Evolutionary conservation across 192 early-diverging fungal genomes (phyloP).

Genomic region (Podila verticillata): DNA sequence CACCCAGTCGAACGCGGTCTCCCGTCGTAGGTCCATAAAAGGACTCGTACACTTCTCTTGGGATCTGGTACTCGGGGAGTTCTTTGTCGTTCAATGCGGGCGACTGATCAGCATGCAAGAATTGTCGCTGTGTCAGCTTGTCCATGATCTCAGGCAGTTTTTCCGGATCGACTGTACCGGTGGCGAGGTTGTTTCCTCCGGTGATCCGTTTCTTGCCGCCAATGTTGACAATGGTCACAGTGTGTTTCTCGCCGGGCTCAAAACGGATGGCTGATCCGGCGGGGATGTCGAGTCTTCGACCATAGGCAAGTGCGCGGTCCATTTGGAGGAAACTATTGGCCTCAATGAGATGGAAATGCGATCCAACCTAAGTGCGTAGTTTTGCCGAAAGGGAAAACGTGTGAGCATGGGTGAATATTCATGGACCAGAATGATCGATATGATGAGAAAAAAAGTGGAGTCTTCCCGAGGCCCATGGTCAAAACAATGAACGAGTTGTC

Average conservation of each 20-base stretch:
- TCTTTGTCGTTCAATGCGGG: constrained; percentile 56
- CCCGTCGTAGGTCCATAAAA: constrained; percentile 94
- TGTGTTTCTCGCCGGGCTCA: constrained; percentile 93
- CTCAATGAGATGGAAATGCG: constrained; percentile 98
- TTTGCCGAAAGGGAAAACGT: neutral
- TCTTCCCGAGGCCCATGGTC: neutral
- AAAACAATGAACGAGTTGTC: neutral
- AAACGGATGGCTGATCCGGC: constrained; percentile 95
- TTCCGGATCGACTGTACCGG: constrained; percentile 72
- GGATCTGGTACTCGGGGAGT: constrained; percentile 70
- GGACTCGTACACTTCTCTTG: constrained; percentile 85
- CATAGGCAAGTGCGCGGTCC: constrained; percentile 87
- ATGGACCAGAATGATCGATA: too few relatives aligned
- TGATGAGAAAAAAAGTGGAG: too few relatives aligned
- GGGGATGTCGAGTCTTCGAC: constrained; percentile 89
- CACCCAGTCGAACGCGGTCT: constrained; percentile 88
- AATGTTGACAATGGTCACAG: constrained; percentile 85
- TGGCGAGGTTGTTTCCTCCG: constrained; percentile 88
- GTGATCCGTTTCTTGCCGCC: constrained; percentile 79
- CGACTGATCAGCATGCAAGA: constrained; percentile 70
- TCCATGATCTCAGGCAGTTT: constrained; percentile 61
- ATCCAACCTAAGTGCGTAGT: constrained; percentile 73
- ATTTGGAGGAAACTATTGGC: constrained; percentile 83
- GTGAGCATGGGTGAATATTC: too few relatives aligned
- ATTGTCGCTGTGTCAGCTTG: constrained; percentile 61